Base-by-base conservation (phyloP, 2,329 filamentous ascomycete genomes). In the Trichophaea hybrida region DNA sequence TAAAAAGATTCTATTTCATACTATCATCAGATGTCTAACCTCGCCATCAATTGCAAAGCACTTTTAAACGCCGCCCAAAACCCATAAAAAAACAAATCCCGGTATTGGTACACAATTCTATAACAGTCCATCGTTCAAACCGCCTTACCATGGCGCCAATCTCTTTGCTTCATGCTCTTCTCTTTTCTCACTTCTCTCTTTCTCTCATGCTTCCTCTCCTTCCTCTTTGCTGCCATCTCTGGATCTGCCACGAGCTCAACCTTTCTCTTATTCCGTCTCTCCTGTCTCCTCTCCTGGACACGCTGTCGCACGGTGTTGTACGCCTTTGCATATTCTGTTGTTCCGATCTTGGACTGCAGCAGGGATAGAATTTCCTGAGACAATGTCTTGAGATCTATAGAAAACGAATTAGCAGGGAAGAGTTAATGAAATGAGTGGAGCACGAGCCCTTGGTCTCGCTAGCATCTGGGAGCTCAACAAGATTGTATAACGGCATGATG, bases 341-440 rank as follows among this genome's bases (percentile, higher is more conserved):
- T 88, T 44, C 91, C 93, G 55, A 95, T 77, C 70, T 86, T 89
- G 75, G 84, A 85, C 74, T 95, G 89, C 61, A 98, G 71, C n/a
- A 79, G 74, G 64, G 88, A 85, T 75, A 97, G 83, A 8, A 90
- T 76, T 67, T 91, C 85, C 65, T 85, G 80, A 4, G 86, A 85
- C 59, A 84, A 83, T 44, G 80, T 77, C 66, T 85, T 82, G 37
- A 98, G 75, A 0, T 76, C 76, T 50, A 50, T 17, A 6, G 24
- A 5, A 24, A 12, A 50, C 31, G 38, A 50, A 50, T 50, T 32
- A 50, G 48, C 48, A 50, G n/a, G 31, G 15, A 50, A 50, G 12
- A 15, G 12, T 6, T 13, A 50, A 5, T 13, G 31, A 6, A 50
- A n/a, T 13, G 15, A 24, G 48, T 12, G 31, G 48, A 50, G n/a